A percentile compares a stretch with the other conserved stretches of the same genome.
phyloP scores from a whole-genome alignment of 2,329 filamentous ascomycete genomes.

The Aureobasidium sp. region DNA sequence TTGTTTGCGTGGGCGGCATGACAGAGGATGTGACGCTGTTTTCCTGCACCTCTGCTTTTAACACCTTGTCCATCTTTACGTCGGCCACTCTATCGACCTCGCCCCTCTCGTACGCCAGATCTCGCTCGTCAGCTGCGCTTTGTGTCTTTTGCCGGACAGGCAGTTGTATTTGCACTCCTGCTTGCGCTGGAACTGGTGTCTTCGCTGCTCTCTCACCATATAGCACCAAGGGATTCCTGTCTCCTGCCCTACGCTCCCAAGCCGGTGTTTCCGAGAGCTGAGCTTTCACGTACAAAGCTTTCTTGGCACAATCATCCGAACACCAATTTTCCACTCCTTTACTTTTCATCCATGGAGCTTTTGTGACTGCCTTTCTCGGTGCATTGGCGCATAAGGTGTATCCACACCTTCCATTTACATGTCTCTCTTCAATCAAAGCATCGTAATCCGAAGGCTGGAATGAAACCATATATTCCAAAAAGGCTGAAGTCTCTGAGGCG shows the following conservation, averaged over 20 bases:
- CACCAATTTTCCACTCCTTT: constrained; percentile 83
- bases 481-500: constrained; percentile 53
- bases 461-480: constrained; percentile 59
- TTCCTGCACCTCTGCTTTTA: constrained; percentile 29
- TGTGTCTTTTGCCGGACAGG: neutral
- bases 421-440: constrained; percentile 79
- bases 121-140: constrained; percentile 23
- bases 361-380: constrained; percentile 45
- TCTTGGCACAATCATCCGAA: constrained; percentile 66
- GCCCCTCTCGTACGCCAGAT: constrained; percentile 40
- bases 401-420: constrained; percentile 73
- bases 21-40: constrained; percentile 19
- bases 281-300: constrained; percentile 78
- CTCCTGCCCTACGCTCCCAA: constrained; percentile 64
- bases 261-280: constrained; percentile 80
- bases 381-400: constrained; percentile 69
- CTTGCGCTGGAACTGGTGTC: too few species aligned
- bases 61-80: constrained; percentile 27
- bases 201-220: constrained; percentile 27
- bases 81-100: constrained; percentile 26
- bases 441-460: constrained; percentile 91
- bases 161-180: neutral
- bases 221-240: constrained; percentile 33
- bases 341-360: constrained; percentile 57
- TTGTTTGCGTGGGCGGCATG: constrained; percentile 18